These are phyloP conservation scores for Didymella pomorum DNA, from an alignment of 2,329 filamentous ascomycete genomes.

Conservation along the genomic window DNA sequence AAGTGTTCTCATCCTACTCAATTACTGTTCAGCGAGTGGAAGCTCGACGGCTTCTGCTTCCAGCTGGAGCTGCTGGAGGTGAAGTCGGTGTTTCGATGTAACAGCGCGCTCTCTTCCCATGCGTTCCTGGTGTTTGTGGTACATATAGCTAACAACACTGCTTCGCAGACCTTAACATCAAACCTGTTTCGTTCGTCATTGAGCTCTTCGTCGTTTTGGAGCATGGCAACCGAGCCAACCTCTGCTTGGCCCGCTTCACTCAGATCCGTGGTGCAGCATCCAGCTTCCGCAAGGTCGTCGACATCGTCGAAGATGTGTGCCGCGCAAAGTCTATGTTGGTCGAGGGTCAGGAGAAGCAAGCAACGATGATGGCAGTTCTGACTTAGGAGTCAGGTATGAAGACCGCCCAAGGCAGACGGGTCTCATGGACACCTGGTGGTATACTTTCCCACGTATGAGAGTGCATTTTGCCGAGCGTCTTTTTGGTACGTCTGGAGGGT, in stretches of 20 bases:
- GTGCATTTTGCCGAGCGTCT: not conserved
- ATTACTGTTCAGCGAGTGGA: conserved; percentile 30
- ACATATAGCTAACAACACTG: not conserved
- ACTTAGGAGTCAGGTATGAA: conserved; percentile 24
- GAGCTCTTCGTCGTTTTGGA: conserved; percentile 91
- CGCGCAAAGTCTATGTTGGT: conserved; percentile 72
- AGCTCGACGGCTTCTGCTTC: conserved; percentile 25
- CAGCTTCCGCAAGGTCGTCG: conserved; percentile 84
- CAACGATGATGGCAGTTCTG: conserved; percentile 55
- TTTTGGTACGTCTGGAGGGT: conserved; percentile 13
- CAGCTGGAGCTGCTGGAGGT: conserved; percentile 29
- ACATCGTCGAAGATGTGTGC: conserved; percentile 76
- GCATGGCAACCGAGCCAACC: conserved; percentile 76
- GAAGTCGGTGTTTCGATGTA: conserved; percentile 29
- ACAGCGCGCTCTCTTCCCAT: conserved; percentile 19
- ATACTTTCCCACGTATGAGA: not conserved
- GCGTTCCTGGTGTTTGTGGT: too few relatives aligned
- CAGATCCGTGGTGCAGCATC: conserved; percentile 92
- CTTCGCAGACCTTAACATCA: conserved; percentile 75
- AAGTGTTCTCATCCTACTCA: conserved; percentile 52
- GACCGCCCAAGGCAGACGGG: not conserved
- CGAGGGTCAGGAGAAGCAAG: conserved; percentile 59
- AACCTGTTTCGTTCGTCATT: conserved; percentile 85
- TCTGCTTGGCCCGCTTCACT: conserved; percentile 84
- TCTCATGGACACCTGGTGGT: conserved; percentile 5